Evolutionary conservation across 495 filamentous ascomycete genomes (phyloP).

Genomic region (Ascodesmis nigricans): DNA sequence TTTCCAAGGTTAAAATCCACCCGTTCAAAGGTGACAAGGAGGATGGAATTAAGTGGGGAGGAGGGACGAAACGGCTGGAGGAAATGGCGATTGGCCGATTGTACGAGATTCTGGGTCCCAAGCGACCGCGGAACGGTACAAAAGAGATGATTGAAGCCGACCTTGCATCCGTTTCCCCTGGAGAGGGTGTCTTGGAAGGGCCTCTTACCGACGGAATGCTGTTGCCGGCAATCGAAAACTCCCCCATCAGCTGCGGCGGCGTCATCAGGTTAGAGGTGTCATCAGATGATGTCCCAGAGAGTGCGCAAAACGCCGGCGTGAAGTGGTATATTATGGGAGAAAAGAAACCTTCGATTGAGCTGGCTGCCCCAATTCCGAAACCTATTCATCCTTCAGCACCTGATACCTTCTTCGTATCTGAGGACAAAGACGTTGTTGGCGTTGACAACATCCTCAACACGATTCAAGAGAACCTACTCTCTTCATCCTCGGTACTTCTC

Average conservation of each 20-base stretch:
- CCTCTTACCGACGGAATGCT: conserved; percentile 77
- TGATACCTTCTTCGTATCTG: conserved; percentile 15
- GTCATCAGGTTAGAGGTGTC: conserved; percentile 22
- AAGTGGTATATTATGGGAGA: conserved; percentile 64
- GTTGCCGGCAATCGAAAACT: conserved; percentile 28
- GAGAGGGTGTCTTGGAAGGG: conserved; percentile 50
- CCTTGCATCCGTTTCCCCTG: conserved; percentile 17
- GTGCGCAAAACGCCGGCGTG: conserved; percentile 29
- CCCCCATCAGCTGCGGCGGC: conserved; percentile 16
- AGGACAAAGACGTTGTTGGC: conserved; percentile 37
- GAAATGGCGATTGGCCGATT: conserved; percentile 17
- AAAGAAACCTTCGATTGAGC: conserved; percentile 41
- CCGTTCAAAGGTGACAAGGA: conserved; percentile 42
- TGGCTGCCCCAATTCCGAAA: conserved; percentile 29
- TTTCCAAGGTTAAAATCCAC: conserved; percentile 43
- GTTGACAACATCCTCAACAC: conserved; percentile 57
- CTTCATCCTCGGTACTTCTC: conserved; percentile 70
- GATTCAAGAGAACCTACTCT: conserved; percentile 46
- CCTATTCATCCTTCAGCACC: conserved; percentile 32
- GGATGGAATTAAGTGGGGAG: conserved; percentile 62
- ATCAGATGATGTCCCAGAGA: conserved; percentile 22
- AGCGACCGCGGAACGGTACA: conserved; percentile 34
- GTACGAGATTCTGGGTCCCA: conserved; percentile 25
- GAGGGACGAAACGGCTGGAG: conserved; percentile 43
- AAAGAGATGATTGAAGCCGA: conserved; percentile 22